Base-by-base conservation (phyloP, 371 early-diverging fungal species). In the Syncephalastrum monosporum region DNA sequence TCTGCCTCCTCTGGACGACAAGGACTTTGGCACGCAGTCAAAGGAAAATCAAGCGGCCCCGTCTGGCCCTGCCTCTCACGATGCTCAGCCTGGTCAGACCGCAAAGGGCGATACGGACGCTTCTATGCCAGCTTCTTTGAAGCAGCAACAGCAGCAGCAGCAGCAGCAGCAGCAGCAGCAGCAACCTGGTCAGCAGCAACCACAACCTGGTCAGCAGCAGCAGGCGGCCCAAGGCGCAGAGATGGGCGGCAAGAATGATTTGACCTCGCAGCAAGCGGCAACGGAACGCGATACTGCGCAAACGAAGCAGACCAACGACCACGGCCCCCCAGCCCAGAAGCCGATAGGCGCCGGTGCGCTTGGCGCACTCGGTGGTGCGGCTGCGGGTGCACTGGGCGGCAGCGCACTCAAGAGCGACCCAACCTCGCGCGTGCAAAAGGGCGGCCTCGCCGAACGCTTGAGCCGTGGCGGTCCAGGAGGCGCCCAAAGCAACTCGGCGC, bases 141-240 rank as follows among this genome's bases (percentile, higher is more conserved):
- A 23, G 47, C 47, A 16, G 46, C 19, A 19, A 13, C 46, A 46
- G 14, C 46, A 14, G 46, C 46, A 46, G 15, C 47, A 46, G 19
- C 16, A 45, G 3, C n/a, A 45, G 2, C n/a, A 16, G 19, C 19
- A 38, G n/a, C 29, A 52, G 42, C 16, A n/a, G 17, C 53, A 52
- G 15, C 53, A 52, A 12, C 53, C 17, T 16, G 53, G 23, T 29
- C 52, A 52, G 38, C 29, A 52, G 41, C 16, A 21, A 44, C 17
- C 27, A 50, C n/a, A n/a, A n/a, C n/a, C n/a, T n/a, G n/a, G n/a
- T 16, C 49, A 2, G 49, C 52, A 52, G n/a, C 52, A 38, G 33
- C 52, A 33, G 41, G 3, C 29, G 41, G 3, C 29, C 16, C 16
- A 52, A 33, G n/a, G 19, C 19, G 19, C 15, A 10, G 6, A 52